These are phyloP conservation scores for Chionographis japonica DNA, from an alignment of 106 monocot genomes.

Conservation along the genomic window DNA sequence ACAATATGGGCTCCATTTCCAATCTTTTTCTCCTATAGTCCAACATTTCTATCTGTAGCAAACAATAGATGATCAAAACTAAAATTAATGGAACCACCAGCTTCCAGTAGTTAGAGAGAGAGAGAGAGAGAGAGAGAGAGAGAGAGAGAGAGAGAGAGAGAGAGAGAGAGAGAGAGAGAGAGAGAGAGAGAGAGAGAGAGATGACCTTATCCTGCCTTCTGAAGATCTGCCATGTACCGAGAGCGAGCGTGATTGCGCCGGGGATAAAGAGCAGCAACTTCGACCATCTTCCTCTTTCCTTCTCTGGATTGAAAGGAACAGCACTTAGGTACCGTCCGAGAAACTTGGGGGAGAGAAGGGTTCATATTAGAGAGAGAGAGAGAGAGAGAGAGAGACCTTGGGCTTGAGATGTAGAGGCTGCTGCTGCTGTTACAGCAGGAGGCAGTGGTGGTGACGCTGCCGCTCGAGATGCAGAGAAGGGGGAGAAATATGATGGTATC, in stretches of 20 bases:
- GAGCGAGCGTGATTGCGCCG: constrained; percentile 84
- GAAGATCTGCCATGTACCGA: constrained; percentile 90
- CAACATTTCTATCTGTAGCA: constrained; percentile 77
- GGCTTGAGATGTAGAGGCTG: constrained; percentile 4
- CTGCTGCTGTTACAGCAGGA: not conserved
- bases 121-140: not conserved
- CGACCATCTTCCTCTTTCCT: constrained; percentile 47
- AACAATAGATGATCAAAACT: constrained; percentile 3
- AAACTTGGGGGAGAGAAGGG: too few species aligned
- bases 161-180: not conserved
- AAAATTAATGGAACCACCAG: too few species aligned
- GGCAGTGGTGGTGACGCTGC: constrained; percentile 6
- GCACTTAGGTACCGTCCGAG: too few species aligned
- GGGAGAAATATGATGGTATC: not conserved
- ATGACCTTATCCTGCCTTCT: constrained; percentile 84
- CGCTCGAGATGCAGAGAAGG: too few species aligned
- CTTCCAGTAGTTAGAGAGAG: too few species aligned
- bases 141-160: not conserved
- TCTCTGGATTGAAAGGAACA: constrained; percentile 22
- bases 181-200: not conserved
- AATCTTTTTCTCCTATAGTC: constrained; percentile 81
- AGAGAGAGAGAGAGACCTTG: constrained; percentile 19
- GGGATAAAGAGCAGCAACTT: constrained; percentile 78
- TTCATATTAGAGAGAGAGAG: not conserved
- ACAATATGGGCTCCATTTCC: constrained; percentile 78